A percentile compares a stretch with the other conserved stretches of the same genome.
These are phyloP conservation scores for Apiotrichum laibachii DNA, from an alignment of 1,284 basidiomycete species.

Conservation along the genomic window DNA sequence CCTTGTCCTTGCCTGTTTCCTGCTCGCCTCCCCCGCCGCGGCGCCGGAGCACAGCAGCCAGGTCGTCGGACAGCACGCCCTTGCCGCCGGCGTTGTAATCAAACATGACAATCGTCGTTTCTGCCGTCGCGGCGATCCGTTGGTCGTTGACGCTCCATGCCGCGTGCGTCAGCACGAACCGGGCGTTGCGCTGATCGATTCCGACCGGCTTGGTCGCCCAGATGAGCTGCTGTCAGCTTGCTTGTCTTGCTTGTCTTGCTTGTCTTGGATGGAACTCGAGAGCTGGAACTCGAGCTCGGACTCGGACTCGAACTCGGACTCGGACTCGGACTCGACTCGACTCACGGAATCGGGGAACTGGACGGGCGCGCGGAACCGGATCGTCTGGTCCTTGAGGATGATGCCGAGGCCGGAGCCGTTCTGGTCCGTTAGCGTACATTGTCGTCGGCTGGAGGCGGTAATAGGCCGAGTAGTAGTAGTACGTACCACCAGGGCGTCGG, in stretches of 20 bases:
- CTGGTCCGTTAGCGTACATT: conserved; percentile 9
- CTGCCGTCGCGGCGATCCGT: conserved; percentile 29
- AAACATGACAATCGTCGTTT: conserved; percentile 38
- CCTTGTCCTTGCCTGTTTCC: neutral
- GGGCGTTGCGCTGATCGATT: conserved; percentile 30
- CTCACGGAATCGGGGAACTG: conserved; percentile 43
- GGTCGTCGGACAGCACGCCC: conserved; percentile 33
- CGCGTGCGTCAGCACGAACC: conserved; percentile 31
- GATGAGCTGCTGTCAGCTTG: conserved; percentile 6
- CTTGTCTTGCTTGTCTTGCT: no score
- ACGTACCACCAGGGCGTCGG: conserved; percentile 1
- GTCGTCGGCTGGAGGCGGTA: no score
- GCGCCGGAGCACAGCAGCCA: conserved; percentile 24
- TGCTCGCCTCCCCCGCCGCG: conserved; percentile 2
- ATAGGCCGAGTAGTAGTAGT: neutral
- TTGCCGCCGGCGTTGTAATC: conserved; percentile 38
- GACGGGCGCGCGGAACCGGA: conserved; percentile 36
- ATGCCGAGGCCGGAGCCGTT: conserved; percentile 31
- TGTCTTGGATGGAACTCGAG: no score
- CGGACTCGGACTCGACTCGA: neutral
- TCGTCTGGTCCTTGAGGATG: conserved; percentile 30
- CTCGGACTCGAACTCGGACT: no score
- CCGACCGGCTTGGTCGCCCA: conserved; percentile 27
- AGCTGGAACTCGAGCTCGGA: no score
- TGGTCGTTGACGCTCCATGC: conserved; percentile 40